Percentiles rank a stretch among this genome's conserved stretches.
These are phyloP conservation scores for Saraca asoca DNA, from an alignment of 331 rosid genomes.

Conservation along the genomic window DNA sequence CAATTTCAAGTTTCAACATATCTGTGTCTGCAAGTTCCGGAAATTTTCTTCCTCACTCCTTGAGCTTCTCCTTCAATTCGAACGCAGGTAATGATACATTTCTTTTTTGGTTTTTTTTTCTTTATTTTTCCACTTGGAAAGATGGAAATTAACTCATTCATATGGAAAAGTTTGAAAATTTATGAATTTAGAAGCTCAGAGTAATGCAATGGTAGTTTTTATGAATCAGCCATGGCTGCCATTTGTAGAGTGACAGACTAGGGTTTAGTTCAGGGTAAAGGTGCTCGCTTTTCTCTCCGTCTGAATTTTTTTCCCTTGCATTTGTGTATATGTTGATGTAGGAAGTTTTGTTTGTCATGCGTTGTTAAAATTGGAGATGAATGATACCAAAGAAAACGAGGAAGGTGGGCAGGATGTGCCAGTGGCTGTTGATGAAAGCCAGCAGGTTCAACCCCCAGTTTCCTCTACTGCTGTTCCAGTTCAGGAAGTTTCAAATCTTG, in stretches of 20 bases:
- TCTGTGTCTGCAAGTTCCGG: constrained; percentile 8
- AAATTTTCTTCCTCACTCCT: neutral
- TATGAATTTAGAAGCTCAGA: constrained; percentile 18
- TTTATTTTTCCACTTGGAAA: constrained; percentile 3
- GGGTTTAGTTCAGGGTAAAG: constrained; percentile 41
- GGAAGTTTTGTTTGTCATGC: constrained; percentile 41
- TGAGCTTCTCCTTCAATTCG: constrained; percentile 20
- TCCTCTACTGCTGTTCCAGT: constrained; percentile 36
- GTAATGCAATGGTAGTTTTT: neutral
- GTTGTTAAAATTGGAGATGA: constrained; percentile 52
- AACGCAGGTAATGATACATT: constrained; percentile 37
- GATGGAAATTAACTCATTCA: neutral
- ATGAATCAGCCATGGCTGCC: constrained; percentile 8
- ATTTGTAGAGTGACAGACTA: constrained; percentile 17
- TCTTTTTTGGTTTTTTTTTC: neutral
- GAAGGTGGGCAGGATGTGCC: constrained; percentile 38
- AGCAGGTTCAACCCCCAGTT: constrained; percentile 40
- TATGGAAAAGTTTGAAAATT: neutral
- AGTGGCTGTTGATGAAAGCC: constrained; percentile 36
- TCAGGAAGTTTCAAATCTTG: constrained; percentile 30
- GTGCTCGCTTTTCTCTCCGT: neutral
- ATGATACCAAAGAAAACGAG: constrained; percentile 53
- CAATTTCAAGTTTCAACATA: constrained; percentile 13
- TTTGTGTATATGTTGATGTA: constrained; percentile 34
- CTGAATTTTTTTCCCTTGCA: neutral